These are phyloP conservation scores for Psophocarpus tetragonolobus DNA, from an alignment of 306 rosid species.

Conservation along the genomic window DNA sequence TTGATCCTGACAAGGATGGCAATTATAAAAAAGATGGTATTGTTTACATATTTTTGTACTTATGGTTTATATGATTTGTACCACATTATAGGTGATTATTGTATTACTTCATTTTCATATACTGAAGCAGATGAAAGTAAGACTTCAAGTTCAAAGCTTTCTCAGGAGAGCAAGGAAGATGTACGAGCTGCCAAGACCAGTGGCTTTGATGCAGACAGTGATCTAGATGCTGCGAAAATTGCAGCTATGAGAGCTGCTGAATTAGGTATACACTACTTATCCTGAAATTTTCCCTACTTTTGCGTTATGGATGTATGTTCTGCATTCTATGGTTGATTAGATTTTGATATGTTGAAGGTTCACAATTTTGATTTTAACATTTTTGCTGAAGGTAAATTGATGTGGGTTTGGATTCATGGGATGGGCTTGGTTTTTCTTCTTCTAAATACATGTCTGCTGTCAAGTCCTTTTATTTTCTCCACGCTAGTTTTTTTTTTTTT, in stretches of 20 bases:
- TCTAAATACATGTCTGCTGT: background rate
- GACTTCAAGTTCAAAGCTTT: constrained; percentile 46
- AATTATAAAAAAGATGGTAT: constrained; percentile 57
- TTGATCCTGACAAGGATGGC: constrained; percentile 49
- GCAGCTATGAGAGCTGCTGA: constrained; percentile 99
- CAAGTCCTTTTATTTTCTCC: background rate
- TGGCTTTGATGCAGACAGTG: constrained; percentile 54
- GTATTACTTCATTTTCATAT: constrained; percentile 3
- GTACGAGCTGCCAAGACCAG: constrained; percentile 40
- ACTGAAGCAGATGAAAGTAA: constrained; percentile 42
- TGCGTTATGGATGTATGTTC: constrained; percentile 3
- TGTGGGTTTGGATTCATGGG: constrained; percentile 10
- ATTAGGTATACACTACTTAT: constrained; percentile 54
- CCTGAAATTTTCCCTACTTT: constrained; percentile 11
- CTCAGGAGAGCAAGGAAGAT: constrained; percentile 55
- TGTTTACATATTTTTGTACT: constrained; percentile 7
- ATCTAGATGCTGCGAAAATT: constrained; percentile 77
- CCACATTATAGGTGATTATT: background rate
- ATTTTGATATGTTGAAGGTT: constrained; percentile 20
- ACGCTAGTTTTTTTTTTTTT: background rate
- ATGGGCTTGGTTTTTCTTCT: background rate
- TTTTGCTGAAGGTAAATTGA: constrained; percentile 21
- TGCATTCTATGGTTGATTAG: constrained; percentile 11
- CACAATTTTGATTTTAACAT: constrained; percentile 14
- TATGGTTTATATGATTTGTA: background rate